Evolutionary conservation across 108 stramenopile genomes (phyloP).

Genomic region (Nitzschia inconspicua): DNA sequence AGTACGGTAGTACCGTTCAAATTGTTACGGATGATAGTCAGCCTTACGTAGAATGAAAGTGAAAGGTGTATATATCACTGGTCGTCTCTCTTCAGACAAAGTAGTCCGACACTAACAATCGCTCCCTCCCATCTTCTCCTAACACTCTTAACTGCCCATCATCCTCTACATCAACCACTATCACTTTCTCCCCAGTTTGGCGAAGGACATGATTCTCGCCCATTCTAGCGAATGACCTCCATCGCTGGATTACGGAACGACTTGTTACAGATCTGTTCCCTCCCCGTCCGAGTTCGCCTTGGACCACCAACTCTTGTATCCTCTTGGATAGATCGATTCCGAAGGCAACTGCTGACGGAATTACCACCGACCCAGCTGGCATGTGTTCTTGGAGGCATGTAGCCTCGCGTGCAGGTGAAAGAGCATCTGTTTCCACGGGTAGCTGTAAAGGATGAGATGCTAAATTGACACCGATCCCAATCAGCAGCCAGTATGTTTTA

Average conservation of each 20-base stretch:
- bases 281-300: too few species aligned
- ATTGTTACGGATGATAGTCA: too few species aligned
- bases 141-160: constrained; percentile 44
- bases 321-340: constrained; percentile 73
- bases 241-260: constrained; percentile 30
- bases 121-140: constrained; percentile 29
- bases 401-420: constrained; percentile 38
- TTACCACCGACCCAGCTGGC: too few species aligned
- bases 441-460: constrained; percentile 69
- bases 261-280: too few species aligned
- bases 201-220: constrained; percentile 30
- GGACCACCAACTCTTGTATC: too few species aligned
- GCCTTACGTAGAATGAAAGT: too few species aligned
- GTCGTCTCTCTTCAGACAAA: too few species aligned
- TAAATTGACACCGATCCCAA: constrained; percentile 91
- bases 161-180: constrained; percentile 19
- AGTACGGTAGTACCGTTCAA: too few species aligned
- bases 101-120: constrained; percentile 42
- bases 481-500: constrained; percentile 56
- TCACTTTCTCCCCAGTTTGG: constrained; percentile 31
- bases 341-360: constrained; percentile 8
- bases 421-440: constrained; percentile 33
- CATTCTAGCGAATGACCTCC: constrained; percentile 37
- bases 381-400: constrained; percentile 60
- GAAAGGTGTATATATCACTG: too few species aligned